phyloP scores from a whole-genome alignment of 2,329 filamentous ascomycete genomes.

The Intubia oerlemansii region DNA sequence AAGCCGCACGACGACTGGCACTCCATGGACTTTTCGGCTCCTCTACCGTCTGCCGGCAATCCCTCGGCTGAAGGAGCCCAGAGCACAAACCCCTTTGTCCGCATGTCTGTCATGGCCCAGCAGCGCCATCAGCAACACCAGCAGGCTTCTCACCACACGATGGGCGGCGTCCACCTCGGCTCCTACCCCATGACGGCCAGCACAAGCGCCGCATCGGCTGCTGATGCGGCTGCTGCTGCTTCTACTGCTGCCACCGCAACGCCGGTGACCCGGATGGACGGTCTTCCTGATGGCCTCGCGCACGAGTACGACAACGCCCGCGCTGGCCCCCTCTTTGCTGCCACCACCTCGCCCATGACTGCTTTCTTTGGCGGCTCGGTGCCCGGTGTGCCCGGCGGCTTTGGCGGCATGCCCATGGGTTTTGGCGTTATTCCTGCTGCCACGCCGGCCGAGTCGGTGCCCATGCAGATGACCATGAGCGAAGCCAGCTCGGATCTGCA shows the following conservation, averaged over 20 bases:
- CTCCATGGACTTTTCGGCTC: too few species aligned
- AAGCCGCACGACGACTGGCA: conserved; percentile 45
- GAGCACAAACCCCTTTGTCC: conserved; percentile 46
- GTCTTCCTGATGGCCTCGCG: too few species aligned
- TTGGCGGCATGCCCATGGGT: too few species aligned
- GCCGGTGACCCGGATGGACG: conserved; percentile 49
- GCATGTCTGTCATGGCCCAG: conserved; percentile 28
- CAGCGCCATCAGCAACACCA: conserved; percentile 21
- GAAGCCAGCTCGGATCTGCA: conserved; percentile 22
- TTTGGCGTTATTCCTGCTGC: neutral
- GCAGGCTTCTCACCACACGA: conserved; percentile 9
- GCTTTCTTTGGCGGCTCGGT: too few species aligned
- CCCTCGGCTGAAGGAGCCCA: too few species aligned
- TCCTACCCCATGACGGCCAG: conserved; percentile 33
- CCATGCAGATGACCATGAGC: conserved; percentile 5
- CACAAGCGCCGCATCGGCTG: conserved; percentile 35
- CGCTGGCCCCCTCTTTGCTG: too few species aligned
- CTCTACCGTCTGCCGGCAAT: too few species aligned
- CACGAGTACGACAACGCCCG: too few species aligned
- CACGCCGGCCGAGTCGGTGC: conserved; percentile 2
- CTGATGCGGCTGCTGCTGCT: too few species aligned
- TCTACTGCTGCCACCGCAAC: too few species aligned
- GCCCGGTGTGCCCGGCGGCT: conserved; percentile 25
- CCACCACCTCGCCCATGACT: too few species aligned
- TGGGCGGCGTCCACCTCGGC: conserved; percentile 15